A percentile compares a stretch with the other conserved stretches of the same genome.
These are phyloP conservation scores for Draba incana DNA, from an alignment of 345 rosid genomes.

Conservation along the genomic window DNA sequence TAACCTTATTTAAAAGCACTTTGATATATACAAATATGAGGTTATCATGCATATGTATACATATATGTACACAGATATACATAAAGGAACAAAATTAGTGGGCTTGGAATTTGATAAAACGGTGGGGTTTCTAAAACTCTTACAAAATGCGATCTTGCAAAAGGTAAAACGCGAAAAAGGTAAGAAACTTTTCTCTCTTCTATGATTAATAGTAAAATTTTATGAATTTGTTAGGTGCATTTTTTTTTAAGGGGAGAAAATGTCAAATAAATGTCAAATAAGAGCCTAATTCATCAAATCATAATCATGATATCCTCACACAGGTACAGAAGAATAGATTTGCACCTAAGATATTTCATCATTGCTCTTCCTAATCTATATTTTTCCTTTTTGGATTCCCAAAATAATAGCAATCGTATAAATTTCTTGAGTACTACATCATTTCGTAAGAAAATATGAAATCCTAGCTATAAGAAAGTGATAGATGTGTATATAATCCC, in stretches of 20 bases:
- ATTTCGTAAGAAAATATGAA: conserved; percentile 24
- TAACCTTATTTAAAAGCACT: background rate
- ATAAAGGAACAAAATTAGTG: conserved; percentile 29
- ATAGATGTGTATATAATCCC: conserved; percentile 36
- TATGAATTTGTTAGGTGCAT: background rate
- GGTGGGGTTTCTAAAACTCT: conserved; percentile 52
- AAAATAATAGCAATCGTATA: conserved; percentile 38
- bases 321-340: conserved; percentile 61
- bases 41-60: background rate
- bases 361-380: conserved; percentile 57
- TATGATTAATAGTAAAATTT: conserved; percentile 22
- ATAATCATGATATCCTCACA: conserved; percentile 77
- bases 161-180: conserved; percentile 51
- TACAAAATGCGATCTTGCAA: conserved; percentile 43
- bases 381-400: conserved; percentile 42
- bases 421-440: conserved; percentile 20
- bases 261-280: conserved; percentile 81
- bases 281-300: conserved; percentile 65
- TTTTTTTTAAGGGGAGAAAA: conserved; percentile 36
- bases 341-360: conserved; percentile 94
- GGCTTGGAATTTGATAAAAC: conserved; percentile 62
- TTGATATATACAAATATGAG: background rate
- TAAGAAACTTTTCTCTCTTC: conserved; percentile 51
- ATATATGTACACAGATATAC: background rate
- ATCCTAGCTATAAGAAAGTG: conserved; percentile 37